phyloP scores from a whole-genome alignment of 2,329 filamentous ascomycete species.

The Sporothrix phasma region DNA sequence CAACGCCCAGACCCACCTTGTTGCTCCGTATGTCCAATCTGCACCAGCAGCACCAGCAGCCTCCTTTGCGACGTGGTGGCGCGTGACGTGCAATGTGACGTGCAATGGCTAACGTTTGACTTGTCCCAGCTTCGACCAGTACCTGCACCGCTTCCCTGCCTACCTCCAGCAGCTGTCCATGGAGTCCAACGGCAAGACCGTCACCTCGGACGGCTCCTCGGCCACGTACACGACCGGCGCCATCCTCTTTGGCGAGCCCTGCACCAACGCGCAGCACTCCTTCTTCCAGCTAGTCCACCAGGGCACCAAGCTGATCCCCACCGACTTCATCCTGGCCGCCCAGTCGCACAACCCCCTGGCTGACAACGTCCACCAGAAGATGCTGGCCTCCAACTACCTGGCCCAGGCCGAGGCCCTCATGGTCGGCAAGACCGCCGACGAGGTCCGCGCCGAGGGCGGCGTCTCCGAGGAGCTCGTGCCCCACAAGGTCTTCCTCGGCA shows the following conservation, averaged over 20 bases:
- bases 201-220: conserved; percentile 77
- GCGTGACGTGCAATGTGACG: too few relatives aligned
- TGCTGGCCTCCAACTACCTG: conserved; percentile 88
- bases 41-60: too few relatives aligned
- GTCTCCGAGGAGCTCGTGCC: conserved; percentile 63
- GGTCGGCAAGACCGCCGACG: conserved; percentile 77
- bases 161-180: conserved; percentile 99
- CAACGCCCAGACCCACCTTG: conserved; percentile 92
- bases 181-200: conserved; percentile 98
- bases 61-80: too few relatives aligned
- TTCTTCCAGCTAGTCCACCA: conserved; percentile 99
- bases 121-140: conserved; percentile 77
- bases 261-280: conserved; percentile 98
- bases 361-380: conserved; percentile 89
- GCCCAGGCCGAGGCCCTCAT: conserved; percentile 81
- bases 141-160: conserved; percentile 96
- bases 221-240: conserved; percentile 97
- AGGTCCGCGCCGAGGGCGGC: conserved; percentile 67
- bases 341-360: conserved; percentile 95
- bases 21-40: conserved; percentile 64
- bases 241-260: conserved; percentile 94
- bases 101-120: not conserved
- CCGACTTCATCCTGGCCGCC: conserved; percentile 94
- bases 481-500: conserved; percentile 99
- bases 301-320: conserved; percentile 95